phyloP scores from a whole-genome alignment of 2,329 filamentous ascomycete species.

The Penicillium sp. region DNA sequence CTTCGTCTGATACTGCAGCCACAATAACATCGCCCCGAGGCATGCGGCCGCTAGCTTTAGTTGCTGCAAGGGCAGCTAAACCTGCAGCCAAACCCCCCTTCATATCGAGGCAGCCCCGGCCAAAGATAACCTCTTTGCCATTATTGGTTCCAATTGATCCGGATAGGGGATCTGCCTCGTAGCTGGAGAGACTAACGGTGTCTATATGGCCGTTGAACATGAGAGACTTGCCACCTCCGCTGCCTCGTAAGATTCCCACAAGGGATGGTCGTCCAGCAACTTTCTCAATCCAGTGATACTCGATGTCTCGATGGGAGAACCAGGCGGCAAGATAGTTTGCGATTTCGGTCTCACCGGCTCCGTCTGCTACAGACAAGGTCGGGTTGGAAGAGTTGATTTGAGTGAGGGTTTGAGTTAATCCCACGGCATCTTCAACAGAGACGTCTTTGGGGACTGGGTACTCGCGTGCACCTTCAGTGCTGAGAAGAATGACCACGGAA shows the following conservation, averaged over 20 bases:
- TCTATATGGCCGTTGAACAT: slow-evolving; percentile 58
- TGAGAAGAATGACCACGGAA: slow-evolving; percentile 64
- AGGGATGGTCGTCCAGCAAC: slow-evolving; percentile 52
- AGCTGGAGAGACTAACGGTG: slow-evolving; percentile 52
- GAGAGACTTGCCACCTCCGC: slow-evolving; percentile 49
- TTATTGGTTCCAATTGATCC: slow-evolving; percentile 39
- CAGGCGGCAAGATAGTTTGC: slow-evolving; percentile 52
- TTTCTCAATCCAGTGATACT: slow-evolving; percentile 52
- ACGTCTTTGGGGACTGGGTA: slow-evolving; percentile 52
- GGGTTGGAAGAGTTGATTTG: slow-evolving; percentile 54
- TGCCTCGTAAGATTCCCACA: slow-evolving; percentile 50
- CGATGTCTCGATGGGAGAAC: slow-evolving; percentile 54
- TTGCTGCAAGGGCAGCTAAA: slow-evolving; percentile 44
- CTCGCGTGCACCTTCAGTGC: slow-evolving; percentile 62
- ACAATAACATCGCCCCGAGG: slow-evolving; percentile 54
- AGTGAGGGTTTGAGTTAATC: slow-evolving; percentile 48
- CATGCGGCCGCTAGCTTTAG: slow-evolving; percentile 31
- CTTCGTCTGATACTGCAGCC: slow-evolving; percentile 56
- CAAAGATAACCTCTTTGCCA: slow-evolving; percentile 42
- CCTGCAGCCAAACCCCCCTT: slow-evolving; percentile 53
- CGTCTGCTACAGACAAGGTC: slow-evolving; percentile 42
- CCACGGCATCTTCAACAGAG: slow-evolving; percentile 43
- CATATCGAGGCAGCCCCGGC: slow-evolving; percentile 54
- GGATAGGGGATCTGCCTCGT: slow-evolving; percentile 49
- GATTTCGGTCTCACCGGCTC: slow-evolving; percentile 50